Evolutionary conservation across 2,329 filamentous ascomycete species (phyloP).

Genomic region (Penicillium sp.): DNA sequence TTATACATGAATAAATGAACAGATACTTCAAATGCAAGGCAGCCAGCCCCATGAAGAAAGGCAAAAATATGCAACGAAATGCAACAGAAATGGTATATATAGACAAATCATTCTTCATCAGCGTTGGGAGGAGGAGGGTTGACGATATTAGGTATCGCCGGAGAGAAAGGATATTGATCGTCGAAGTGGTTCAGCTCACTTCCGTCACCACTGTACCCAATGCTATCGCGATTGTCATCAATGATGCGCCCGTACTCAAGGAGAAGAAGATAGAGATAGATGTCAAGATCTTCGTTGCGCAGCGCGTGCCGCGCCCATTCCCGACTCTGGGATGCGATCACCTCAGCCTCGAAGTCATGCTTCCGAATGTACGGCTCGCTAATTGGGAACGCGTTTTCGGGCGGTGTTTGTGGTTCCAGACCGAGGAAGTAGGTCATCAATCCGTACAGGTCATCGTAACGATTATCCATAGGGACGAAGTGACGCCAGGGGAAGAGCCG

Average conservation of each 20-base stretch:
- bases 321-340: constrained; percentile 33
- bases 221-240: constrained; percentile 59
- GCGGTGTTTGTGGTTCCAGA: constrained; percentile 18
- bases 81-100: not conserved
- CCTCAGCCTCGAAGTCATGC: constrained; percentile 35
- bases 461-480: constrained; percentile 54
- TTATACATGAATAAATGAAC: not conserved
- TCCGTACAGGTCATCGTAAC: constrained; percentile 50
- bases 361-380: constrained; percentile 25
- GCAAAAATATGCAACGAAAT: not conserved
- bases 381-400: constrained; percentile 5
- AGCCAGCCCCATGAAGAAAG: not conserved
- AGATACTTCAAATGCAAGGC: not conserved
- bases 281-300: constrained; percentile 60
- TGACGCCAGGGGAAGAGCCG: constrained; percentile 52
- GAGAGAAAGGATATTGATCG: constrained; percentile 11
- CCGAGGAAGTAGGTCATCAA: constrained; percentile 53
- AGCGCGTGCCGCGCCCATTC: constrained; percentile 40
- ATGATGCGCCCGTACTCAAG: constrained; percentile 62
- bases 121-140: not conserved
- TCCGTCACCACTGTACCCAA: constrained; percentile 52
- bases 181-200: constrained; percentile 19
- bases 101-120: not conserved
- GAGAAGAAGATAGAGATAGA: constrained; percentile 42
- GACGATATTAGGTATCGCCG: constrained; percentile 6